Evolutionary conservation across 2,329 filamentous ascomycete genomes (phyloP), one percentile per base, ranked within the genome.

Genomic region (Epichloe uncinata): DNA sequence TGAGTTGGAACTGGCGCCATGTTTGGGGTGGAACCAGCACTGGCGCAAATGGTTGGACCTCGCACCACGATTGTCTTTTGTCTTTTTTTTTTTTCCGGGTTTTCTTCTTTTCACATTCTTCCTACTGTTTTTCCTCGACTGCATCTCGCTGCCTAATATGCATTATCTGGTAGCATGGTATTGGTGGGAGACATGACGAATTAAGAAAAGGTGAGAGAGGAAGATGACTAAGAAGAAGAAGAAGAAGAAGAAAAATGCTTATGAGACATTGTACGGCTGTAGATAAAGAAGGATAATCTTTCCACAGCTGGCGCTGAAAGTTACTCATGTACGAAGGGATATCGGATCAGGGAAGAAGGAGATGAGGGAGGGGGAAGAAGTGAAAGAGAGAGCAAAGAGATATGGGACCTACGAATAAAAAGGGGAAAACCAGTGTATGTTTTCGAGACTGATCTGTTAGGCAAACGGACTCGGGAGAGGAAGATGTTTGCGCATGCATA

Each of bases 1-100:
- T 55, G 61, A 59, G 58, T 63, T 60, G 55, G 60, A 59, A 59
- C 56, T 57, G 58, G 61, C 57, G 60, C 64, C 59, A 60, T 58
- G 57, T 61, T 60, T 60, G 16, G 45, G 45, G 60, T 43, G 33
- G 55, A 51, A 53, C 50, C 52, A 53, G 49, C 50, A 46, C 50
- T 47, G 54, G 56, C 56, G 51, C 49, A 54, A 50, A 53, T 42
- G 55, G 53, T 38, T 42, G 46, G 52, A 50, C 16, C 33, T 52
- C 54, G 50, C 54, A 56, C 57, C 51, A 45, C 44, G 50, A 40
- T 43, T 51, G n/a, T 40, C 38, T 44, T 12, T 47, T 33, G 30
- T 44, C 42, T 22, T 30, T 33, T 22, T 53, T 52, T 51, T 20
- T 22, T 22, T 7, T 38, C 2, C 6, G 18, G 15, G 37, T 49